Conservation (phyloP, 2,329 filamentous ascomycete genomes). For the Aspergillus pseudoglaucus region DNA sequence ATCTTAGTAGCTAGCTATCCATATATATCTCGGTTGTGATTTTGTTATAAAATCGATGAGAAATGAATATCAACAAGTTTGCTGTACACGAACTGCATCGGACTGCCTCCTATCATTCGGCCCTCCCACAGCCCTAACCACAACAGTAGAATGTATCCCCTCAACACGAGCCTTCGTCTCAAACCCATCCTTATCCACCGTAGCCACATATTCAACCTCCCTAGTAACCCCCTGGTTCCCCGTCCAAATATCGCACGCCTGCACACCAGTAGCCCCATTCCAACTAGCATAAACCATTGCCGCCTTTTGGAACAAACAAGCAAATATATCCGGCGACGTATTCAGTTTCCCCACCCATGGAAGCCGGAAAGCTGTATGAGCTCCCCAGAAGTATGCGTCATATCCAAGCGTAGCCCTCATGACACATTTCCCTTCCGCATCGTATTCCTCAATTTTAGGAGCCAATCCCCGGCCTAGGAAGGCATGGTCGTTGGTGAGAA, state of each 20-base stretch:
- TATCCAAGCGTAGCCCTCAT: conserved; percentile 29
- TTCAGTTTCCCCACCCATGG: conserved; percentile 15
- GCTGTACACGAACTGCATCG: conserved; percentile 7
- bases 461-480: conserved; percentile 27
- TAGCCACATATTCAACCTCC: not conserved
- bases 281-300: conserved; percentile 31
- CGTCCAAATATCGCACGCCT: conserved; percentile 14
- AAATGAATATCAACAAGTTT: conserved; percentile 8
- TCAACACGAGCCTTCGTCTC: conserved; percentile 4
- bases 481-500: conserved; percentile 16
- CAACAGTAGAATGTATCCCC: conserved; percentile 3
- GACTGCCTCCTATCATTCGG: conserved; percentile 12
- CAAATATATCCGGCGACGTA: conserved; percentile 12
- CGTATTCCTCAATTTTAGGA: conserved; percentile 27
- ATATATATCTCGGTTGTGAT: too few species aligned
- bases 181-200: conserved; percentile 5
- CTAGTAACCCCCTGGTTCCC: conserved; percentile 3
- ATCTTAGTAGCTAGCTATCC: too few species aligned
- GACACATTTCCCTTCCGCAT: conserved; percentile 20
- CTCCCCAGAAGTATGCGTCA: conserved; percentile 12
- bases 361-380: conserved; percentile 3
- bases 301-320: conserved; percentile 8
- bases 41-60: too few species aligned
- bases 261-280: conserved; percentile 32
- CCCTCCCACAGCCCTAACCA: conserved; percentile 15